Percentiles rank a stretch among this genome's conserved stretches.
Evolutionary conservation across 164 flowering plant genomes (phyloP).

Genomic region (Aristolochia fimbriata): DNA sequence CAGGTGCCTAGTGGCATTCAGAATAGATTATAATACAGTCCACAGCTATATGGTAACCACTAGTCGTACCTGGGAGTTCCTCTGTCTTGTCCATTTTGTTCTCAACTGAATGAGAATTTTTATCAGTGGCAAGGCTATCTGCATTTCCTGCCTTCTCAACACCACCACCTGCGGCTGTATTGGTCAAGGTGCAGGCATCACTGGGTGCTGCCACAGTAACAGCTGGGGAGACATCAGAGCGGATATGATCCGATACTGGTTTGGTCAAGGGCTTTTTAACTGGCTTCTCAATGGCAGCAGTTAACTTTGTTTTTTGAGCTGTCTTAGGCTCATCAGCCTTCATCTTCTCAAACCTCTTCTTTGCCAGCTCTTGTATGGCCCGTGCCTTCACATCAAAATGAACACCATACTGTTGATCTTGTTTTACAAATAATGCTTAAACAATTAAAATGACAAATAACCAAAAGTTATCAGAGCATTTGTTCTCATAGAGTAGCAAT

Average conservation of each 20-base stretch:
- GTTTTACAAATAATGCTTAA: not conserved
- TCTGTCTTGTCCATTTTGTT: conserved; percentile 51
- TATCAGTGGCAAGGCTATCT: conserved; percentile 38
- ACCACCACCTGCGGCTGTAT: conserved; percentile 24
- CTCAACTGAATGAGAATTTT: conserved; percentile 34
- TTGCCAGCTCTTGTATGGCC: conserved; percentile 78
- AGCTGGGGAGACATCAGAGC: conserved; percentile 80
- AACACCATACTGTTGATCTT: not conserved
- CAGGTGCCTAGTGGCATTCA: too few species aligned
- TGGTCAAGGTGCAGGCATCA: conserved; percentile 31
- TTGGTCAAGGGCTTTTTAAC: conserved; percentile 33
- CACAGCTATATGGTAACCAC: too few species aligned
- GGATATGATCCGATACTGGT: conserved; percentile 50
- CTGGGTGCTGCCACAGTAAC: conserved; percentile 66
- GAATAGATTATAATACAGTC: too few species aligned
- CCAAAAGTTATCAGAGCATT: not conserved
- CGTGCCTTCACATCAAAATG: conserved; percentile 49
- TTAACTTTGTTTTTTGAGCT: conserved; percentile 36
- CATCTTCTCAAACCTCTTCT: conserved; percentile 57
- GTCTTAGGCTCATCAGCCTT: conserved; percentile 42
- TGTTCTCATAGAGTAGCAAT: too few species aligned
- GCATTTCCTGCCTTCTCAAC: conserved; percentile 32
- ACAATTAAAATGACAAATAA: not conserved
- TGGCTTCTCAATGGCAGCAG: conserved; percentile 36
- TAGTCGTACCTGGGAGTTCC: conserved; percentile 49